Percentiles rank a stretch among this genome's conserved stretches.
Conservation (phyloP, 495 filamentous ascomycete species). For the Melanomma pulvis-pyrius region DNA sequence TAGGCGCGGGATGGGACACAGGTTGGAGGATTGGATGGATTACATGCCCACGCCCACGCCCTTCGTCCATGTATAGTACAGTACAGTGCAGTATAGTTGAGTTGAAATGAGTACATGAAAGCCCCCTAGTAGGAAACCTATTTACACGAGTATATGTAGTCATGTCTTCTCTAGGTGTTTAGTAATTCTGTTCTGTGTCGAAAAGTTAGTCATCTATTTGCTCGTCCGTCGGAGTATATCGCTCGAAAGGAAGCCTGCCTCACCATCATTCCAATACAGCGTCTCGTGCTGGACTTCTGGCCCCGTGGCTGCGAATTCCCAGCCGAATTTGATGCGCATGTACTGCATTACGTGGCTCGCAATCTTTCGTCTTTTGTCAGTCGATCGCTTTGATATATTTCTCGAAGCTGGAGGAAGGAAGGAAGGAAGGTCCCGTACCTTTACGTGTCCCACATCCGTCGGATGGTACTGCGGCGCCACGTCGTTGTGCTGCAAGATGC, state of each 20-base stretch:
- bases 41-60: too few relatives aligned
- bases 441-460: slow-evolving; percentile 69
- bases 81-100: too few relatives aligned
- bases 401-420: neutral
- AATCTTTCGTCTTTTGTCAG: slow-evolving; percentile 37
- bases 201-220: neutral
- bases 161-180: neutral
- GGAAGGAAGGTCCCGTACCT: slow-evolving; percentile 41
- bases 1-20: too few relatives aligned
- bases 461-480: slow-evolving; percentile 66
- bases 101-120: too few relatives aligned
- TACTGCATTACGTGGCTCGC: slow-evolving; percentile 68
- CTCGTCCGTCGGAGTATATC: too few relatives aligned
- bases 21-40: too few relatives aligned
- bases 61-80: too few relatives aligned
- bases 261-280: slow-evolving; percentile 37
- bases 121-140: too few relatives aligned
- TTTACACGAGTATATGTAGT: too few relatives aligned
- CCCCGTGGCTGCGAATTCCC: slow-evolving; percentile 62
- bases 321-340: slow-evolving; percentile 57
- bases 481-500: slow-evolving; percentile 71
- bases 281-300: slow-evolving; percentile 60
- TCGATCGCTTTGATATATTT: neutral
- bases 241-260: too few relatives aligned
- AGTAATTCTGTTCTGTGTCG: neutral